A percentile compares a stretch with the other conserved stretches of the same genome.
Conservation (phyloP, 176 grass and related monocot genomes). For the Oryza glumipatula region DNA sequence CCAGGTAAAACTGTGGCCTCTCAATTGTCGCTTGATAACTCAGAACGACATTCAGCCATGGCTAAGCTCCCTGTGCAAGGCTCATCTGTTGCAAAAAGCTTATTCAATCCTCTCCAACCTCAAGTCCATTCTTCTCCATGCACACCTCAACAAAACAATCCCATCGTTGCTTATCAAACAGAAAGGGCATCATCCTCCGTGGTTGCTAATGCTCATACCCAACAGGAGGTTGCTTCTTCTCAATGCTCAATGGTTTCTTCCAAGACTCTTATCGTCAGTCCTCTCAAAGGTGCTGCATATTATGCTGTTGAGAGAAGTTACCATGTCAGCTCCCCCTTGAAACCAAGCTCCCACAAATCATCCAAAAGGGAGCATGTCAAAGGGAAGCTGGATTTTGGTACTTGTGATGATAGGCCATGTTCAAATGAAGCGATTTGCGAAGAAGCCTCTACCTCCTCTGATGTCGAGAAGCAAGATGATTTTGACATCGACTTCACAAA, state of each 20-base stretch:
- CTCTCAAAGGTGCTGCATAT: slow-evolving; percentile 71
- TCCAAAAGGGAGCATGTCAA: slow-evolving; percentile 82
- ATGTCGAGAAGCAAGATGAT: slow-evolving; percentile 47
- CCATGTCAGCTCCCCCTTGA: slow-evolving; percentile 79
- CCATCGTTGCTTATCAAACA: slow-evolving; percentile 15
- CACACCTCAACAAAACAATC: slow-evolving; percentile 46
- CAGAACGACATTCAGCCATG: slow-evolving; percentile 12
- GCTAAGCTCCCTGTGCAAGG: slow-evolving; percentile 35
- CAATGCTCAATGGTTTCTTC: slow-evolving; percentile 86
- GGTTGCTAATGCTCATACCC: slow-evolving; percentile 13
- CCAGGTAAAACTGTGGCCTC: slow-evolving; percentile 51
- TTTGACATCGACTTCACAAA: slow-evolving; percentile 80
- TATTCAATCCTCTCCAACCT: slow-evolving; percentile 52
- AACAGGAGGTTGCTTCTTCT: slow-evolving; percentile 43
- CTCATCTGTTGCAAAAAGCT: slow-evolving; percentile 69
- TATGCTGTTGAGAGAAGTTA: slow-evolving; percentile 87
- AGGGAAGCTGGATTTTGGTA: slow-evolving; percentile 79
- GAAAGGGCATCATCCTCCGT: slow-evolving; percentile 25
- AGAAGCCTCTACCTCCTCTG: slow-evolving; percentile 49
- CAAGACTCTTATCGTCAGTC: slow-evolving; percentile 79
- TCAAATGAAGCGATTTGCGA: slow-evolving; percentile 33
- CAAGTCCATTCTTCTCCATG: slow-evolving; percentile 51
- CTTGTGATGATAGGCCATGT: slow-evolving; percentile 36
- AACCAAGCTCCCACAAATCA: slow-evolving; percentile 48
- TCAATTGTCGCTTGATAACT: slow-evolving; percentile 5